Evolutionary conservation across 352 stramenopile species (phyloP), one percentile per base, ranked within the genome.

Genomic region (Aphanomyces astaci): DNA sequence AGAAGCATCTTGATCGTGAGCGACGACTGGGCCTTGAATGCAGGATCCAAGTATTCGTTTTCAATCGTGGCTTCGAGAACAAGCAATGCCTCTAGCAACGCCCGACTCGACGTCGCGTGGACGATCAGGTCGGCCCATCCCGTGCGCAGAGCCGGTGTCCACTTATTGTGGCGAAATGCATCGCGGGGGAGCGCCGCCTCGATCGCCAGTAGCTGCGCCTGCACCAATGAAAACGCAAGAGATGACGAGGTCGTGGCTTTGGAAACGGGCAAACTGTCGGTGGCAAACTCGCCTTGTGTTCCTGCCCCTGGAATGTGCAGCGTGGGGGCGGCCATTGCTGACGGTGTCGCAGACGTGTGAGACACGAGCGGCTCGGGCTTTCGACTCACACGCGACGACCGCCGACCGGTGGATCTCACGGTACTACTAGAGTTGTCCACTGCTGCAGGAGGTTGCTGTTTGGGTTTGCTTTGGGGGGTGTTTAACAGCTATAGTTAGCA

Each of bases 71-170:
- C 81, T 66, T 94, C 86, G 25, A 94, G 69, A 24, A 87, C 81
- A 31, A 94, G 72, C n/a, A 84, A 78, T 11, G 77, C 82, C 49
- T 92, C 80, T 62, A 92, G 70, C 7, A 94, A 54, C 39, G 66
- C 63, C 11, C 72, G 62, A 0, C 82, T 76, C 0, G 66, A 76
- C 25, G 88, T 79, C 17, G 80, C 87, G 3, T 82, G 67, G 52
- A 81, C 86, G 3, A 92, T 78, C 72, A 88, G 79, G 40, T 95
- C 86, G 9, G 80, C 80, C 86, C 85, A 95, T 43, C 78, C 86
- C 9, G 81, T 77, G 39, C 86, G 86, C 9, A 95, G 71, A 5
- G 75, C 28, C 3, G 78, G 76, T 11, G 77, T 76, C 86, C 86
- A 95, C 3, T 80, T 82, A 39, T 86, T 84, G 3, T 73, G 55